A percentile compares a stretch with the other conserved stretches of the same genome.
Evolutionary conservation across 208 protist genomes (phyloP).

Genomic region (Trypanosoma theileri): DNA sequence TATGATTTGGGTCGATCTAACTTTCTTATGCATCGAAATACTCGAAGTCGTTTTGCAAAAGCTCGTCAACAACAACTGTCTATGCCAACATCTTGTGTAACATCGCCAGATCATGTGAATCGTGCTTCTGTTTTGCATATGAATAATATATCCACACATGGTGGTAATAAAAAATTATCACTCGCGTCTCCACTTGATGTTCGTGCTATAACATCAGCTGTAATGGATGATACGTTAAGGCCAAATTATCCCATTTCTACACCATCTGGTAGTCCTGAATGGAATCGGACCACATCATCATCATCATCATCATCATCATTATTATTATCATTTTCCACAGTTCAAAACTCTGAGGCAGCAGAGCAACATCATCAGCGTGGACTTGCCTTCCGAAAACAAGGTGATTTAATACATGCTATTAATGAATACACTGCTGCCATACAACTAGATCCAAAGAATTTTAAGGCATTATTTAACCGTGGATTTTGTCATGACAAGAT

Average conservation of each 20-base stretch:
- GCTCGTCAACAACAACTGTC: neutral
- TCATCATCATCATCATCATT: neutral
- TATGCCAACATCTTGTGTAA: neutral
- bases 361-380: slow-evolving; percentile 76
- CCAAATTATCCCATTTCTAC: neutral
- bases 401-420: slow-evolving; percentile 72
- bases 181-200: neutral
- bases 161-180: neutral
- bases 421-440: slow-evolving; percentile 83
- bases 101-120: neutral
- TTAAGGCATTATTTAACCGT: slow-evolving; percentile 90
- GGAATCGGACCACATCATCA: neutral
- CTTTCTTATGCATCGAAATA: slow-evolving; percentile 6
- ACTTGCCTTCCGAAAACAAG: slow-evolving; percentile 52
- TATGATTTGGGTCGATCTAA: slow-evolving; percentile 28
- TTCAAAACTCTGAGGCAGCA: slow-evolving; percentile 19
- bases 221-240: neutral
- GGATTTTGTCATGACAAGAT: slow-evolving; percentile 81
- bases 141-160: neutral
- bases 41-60: slow-evolving; percentile 20
- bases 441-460: slow-evolving; percentile 64
- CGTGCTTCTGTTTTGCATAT: neutral
- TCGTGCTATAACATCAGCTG: neutral
- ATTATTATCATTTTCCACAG: neutral
- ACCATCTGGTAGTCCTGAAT: slow-evolving; percentile 8